Percentiles rank a stretch among this genome's conserved stretches.
These are phyloP conservation scores for Fonsecaea monophora DNA, from an alignment of 2,329 filamentous ascomycete species.

Conservation along the genomic window DNA sequence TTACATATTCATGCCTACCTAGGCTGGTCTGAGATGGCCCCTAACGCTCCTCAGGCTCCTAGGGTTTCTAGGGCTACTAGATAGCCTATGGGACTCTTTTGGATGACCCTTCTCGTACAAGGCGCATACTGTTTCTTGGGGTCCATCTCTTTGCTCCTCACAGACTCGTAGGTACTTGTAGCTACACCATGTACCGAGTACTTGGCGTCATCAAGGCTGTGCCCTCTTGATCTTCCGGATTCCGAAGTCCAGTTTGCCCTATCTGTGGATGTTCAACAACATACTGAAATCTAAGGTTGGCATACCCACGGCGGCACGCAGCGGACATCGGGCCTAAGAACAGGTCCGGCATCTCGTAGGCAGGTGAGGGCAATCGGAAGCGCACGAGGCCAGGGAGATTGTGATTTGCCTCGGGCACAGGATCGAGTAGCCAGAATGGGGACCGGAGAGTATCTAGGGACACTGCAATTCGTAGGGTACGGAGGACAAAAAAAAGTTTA, in stretches of 20 bases:
- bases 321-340: not conserved
- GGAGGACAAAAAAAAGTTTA: not conserved
- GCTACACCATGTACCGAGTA: not conserved
- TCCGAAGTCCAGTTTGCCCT: conserved; percentile 9
- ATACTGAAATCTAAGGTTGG: not conserved
- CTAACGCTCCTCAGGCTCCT: not conserved
- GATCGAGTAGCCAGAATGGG: not conserved
- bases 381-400: not conserved
- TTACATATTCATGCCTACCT: conserved; percentile 3
- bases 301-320: not conserved
- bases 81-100: not conserved
- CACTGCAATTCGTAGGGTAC: not conserved
- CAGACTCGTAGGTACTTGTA: not conserved
- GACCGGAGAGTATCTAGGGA: not conserved
- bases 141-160: not conserved
- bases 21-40: not conserved
- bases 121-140: too few relatives aligned
- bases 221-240: conserved; percentile 11
- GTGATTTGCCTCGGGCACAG: not conserved
- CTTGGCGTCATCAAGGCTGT: conserved; percentile 14
- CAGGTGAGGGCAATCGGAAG: not conserved
- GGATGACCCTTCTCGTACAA: not conserved
- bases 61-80: not conserved
- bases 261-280: not conserved
- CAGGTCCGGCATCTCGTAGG: not conserved